Percentiles rank a stretch among this genome's conserved stretches.
Conservation (phyloP, 371 early-diverging fungal species). For the Mortierella sp. region DNA sequence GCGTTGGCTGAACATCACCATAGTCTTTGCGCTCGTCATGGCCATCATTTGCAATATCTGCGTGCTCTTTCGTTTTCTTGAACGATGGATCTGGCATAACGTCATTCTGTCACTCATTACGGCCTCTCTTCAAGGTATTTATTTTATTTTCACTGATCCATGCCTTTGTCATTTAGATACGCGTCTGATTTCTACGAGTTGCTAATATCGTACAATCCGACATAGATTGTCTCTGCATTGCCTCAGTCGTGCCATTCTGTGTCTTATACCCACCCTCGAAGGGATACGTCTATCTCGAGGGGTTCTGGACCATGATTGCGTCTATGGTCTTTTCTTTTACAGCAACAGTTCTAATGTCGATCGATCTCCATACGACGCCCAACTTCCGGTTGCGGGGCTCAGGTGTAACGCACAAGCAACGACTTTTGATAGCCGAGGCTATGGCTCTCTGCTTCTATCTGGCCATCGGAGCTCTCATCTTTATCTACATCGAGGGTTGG, state of each 20-base stretch:
- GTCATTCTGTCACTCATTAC: conserved; percentile 29
- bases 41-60: conserved; percentile 40
- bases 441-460: conserved; percentile 45
- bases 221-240: conserved; percentile 34
- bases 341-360: conserved; percentile 34
- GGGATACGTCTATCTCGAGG: conserved; percentile 31
- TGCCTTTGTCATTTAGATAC: too few relatives aligned
- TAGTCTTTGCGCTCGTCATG: conserved; percentile 22
- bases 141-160: too few relatives aligned
- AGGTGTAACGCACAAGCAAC: conserved; percentile 49
- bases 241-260: conserved; percentile 30
- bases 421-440: conserved; percentile 42
- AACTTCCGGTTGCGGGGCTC: conserved; percentile 37
- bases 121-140: conserved; percentile 29
- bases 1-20: conserved; percentile 20
- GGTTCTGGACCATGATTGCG: conserved; percentile 48
- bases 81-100: conserved; percentile 21
- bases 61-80: conserved; percentile 41
- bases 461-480: conserved; percentile 35
- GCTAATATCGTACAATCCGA: too few relatives aligned
- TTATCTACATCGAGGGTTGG: conserved; percentile 42
- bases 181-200: too few relatives aligned
- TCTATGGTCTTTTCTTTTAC: conserved; percentile 35
- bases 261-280: conserved; percentile 26
- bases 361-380: conserved; percentile 39